Conservation (phyloP, 208 protist species). For the Naegleria gruberi region DNA sequence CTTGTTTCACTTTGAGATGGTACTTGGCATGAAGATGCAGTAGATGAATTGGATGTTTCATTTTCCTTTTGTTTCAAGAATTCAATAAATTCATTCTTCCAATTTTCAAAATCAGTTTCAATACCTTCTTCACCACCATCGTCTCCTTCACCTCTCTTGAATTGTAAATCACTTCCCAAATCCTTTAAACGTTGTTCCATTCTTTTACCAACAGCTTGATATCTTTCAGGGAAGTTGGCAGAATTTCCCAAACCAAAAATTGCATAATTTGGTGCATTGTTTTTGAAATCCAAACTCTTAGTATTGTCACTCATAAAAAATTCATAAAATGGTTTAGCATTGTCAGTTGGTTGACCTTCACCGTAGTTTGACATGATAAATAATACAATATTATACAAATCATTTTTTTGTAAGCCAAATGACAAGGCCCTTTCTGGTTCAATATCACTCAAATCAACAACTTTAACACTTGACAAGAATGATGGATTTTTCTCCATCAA, state of each 20-base stretch:
- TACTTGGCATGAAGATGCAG: too few species aligned
- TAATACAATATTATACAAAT: neutral
- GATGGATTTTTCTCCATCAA: neutral
- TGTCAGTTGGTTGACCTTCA: conserved; percentile 27
- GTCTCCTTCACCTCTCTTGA: conserved; percentile 21
- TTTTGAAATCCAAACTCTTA: neutral
- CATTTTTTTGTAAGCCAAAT: neutral
- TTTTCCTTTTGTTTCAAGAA: neutral
- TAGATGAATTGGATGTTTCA: neutral
- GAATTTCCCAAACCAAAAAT: conserved; percentile 28
- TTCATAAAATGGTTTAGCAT: conserved; percentile 26
- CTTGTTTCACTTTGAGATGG: neutral
- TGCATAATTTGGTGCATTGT: neutral
- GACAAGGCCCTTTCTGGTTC: neutral
- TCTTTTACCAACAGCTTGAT: conserved; percentile 20
- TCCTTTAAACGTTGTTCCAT: conserved; percentile 21
- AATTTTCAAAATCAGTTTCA: neutral
- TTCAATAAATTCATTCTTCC: neutral
- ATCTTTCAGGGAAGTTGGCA: conserved; percentile 8
- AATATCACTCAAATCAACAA: conserved; percentile 27
- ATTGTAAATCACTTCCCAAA: neutral
- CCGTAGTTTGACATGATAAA: conserved; percentile 28
- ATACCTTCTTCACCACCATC: neutral
- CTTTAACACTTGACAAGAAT: conserved; percentile 7
- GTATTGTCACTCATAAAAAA: conserved; percentile 16